These are phyloP conservation scores for Williopsis jadinii DNA, from an alignment of 1,139 yeast genomes.

Conservation along the genomic window DNA sequence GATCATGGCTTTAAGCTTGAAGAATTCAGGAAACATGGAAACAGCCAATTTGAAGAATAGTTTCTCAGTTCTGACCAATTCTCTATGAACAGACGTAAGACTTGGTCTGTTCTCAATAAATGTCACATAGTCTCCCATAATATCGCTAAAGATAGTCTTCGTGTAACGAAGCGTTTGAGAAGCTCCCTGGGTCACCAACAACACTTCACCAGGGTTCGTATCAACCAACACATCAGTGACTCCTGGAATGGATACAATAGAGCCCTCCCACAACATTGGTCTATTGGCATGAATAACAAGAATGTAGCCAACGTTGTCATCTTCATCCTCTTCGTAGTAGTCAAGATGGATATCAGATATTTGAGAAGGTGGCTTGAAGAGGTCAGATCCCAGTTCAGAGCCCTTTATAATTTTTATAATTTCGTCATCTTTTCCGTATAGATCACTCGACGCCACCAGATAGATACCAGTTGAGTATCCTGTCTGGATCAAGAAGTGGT, in stretches of 20 bases:
- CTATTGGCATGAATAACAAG: slow-evolving; percentile 73
- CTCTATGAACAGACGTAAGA: slow-evolving; percentile 66
- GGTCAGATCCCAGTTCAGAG: slow-evolving; percentile 30
- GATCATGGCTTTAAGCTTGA: slow-evolving; percentile 39
- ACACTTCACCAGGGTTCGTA: slow-evolving; percentile 61
- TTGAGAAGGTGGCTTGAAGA: slow-evolving; percentile 15
- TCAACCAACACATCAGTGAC: slow-evolving; percentile 32
- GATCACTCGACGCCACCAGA: slow-evolving; percentile 30
- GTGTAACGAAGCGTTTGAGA: slow-evolving; percentile 38
- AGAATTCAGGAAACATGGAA: slow-evolving; percentile 59
- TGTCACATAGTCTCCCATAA: slow-evolving; percentile 47
- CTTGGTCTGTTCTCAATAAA: slow-evolving; percentile 62
- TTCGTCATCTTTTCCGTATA: slow-evolving; percentile 29
- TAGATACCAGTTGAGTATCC: slow-evolving; percentile 60
- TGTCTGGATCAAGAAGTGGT: slow-evolving; percentile 75
- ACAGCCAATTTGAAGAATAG: slow-evolving; percentile 65
- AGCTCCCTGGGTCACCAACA: slow-evolving; percentile 65
- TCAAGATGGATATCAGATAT: slow-evolving; percentile 13
- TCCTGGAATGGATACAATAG: slow-evolving; percentile 48
- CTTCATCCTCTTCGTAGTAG: slow-evolving; percentile 28
- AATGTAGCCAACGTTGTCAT: slow-evolving; percentile 52
- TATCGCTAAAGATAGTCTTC: slow-evolving; percentile 40
- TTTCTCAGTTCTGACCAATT: slow-evolving; percentile 59
- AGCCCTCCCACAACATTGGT: slow-evolving; percentile 90
- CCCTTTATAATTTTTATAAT: slow-evolving; percentile 29